Evolutionary conservation across 306 rosid genomes (phyloP), one percentile per base, ranked within the genome.

Genomic region (Clitoria ternatea): DNA sequence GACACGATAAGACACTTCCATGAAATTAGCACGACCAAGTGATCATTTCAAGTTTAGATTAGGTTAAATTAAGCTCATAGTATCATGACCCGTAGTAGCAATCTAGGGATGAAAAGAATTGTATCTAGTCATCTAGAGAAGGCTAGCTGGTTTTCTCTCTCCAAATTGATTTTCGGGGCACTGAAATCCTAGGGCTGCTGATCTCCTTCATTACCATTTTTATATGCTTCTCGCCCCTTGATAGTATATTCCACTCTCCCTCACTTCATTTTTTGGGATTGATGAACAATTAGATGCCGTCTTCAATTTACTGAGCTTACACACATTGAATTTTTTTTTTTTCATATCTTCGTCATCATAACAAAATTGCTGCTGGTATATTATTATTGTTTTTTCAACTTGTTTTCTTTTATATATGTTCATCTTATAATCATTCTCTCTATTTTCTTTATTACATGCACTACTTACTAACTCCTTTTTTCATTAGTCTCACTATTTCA

Each of bases 131-230:
- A 74, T 67, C 77, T 74, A 69, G 0, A 57, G 43, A 42, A 70
- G 64, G 70, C 18, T 43, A 66, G 57, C 18, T 47, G n/a, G 60
- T 29, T 42, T 66, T 57, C 76, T 66, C 72, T 67, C 74, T 61
- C 73, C 61, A 44, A 43, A 17, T 42, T 62, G 60, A 17, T 26
- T 47, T 60, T 66, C 14, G 17, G 48, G 68, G 85, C 85, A 82
- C 85, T 82, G 77, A 82, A 82, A 77, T 73, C 70, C 47, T 73
- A 36, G 83, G 77, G 67, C 67, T 73, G 77, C 77, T 73, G n/a
- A n/a, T 77, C 82, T 69, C 77, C 68, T 39, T 82, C 73, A 37
- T 77, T 82, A 4, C 68, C 69, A 77, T 66, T 72, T 81, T 50
- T 35, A 66, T 73, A 23, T 22, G 37, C n/a, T 29, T 66, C 79